Evolutionary conservation across 2,329 filamentous ascomycete species (phyloP), one percentile per base, ranked within the genome.

Genomic region (Stachybotrys elegans): DNA sequence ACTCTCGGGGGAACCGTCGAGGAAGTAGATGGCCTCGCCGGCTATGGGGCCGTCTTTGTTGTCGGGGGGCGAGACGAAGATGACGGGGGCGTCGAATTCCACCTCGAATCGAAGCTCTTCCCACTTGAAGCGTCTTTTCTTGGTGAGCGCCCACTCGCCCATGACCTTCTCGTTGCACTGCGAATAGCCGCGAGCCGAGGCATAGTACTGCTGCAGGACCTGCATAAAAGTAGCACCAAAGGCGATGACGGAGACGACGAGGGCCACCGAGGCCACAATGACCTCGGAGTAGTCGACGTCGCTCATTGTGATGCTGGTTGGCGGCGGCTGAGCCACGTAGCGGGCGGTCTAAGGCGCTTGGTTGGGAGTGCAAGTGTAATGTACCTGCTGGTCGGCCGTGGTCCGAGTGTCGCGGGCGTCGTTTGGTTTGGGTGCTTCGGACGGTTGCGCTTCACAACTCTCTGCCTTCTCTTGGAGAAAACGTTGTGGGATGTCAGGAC

Each of bases 61-160:
- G 23, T 32, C 50, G 0, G 72, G 66, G 0, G 63, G 61, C 13
- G 67, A 73, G 21, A 76, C 65, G 40, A 76, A 76, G 37, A 76
- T 72, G 50, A 76, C 72, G 21, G 73, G 73, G 0, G 69, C 62
- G 43, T 75, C 66, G 45, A 72, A 76, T 43, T 67, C 60, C 8
- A 76, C 72, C 46, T 73, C 71, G 50, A 75, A 73, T 3, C 73
- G 71, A 22, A 76, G 57, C 55, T 76, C 71, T 22, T 61, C 59
- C 42, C 57, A 60, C 2, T 59, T 62, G 45, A 75, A 71, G 1
- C 52, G 57, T 9, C 72, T 63, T 3, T 58, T 60, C 46, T 68
- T 72, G 16, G 57, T 65, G 2, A 52, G 47, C 17, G 67, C 62
- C 73, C 73, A 76, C 14, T 59, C 57, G 1, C 73, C 71, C 59